A percentile compares a stretch with the other conserved stretches of the same genome.
Conservation (phyloP, 2,329 filamentous ascomycete species). For the Penicillium sp. region DNA sequence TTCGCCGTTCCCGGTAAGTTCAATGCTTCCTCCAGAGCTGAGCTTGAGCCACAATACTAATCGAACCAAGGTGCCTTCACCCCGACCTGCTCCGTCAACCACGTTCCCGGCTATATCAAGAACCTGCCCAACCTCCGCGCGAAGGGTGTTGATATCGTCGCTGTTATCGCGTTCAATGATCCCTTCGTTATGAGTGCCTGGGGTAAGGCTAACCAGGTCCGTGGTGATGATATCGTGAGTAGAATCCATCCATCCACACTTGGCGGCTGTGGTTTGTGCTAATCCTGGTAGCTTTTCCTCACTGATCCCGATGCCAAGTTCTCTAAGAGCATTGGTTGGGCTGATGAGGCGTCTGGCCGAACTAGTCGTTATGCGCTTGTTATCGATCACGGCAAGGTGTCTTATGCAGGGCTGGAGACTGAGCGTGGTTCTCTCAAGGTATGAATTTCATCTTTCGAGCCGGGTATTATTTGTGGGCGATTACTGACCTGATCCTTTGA, state of each 20-base stretch:
- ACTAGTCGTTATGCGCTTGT: conserved; percentile 75
- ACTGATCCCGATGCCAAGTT: conserved; percentile 68
- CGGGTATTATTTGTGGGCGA: not conserved
- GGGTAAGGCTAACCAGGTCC: conserved; percentile 78
- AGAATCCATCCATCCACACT: not conserved
- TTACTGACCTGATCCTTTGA: not conserved
- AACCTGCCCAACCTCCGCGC: conserved; percentile 64
- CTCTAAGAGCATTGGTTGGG: conserved; percentile 72
- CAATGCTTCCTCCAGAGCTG: not conserved
- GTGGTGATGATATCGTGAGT: conserved; percentile 61
- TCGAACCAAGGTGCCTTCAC: conserved; percentile 65
- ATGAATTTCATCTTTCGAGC: not conserved
- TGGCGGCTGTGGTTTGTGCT: not conserved
- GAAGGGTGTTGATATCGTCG: conserved; percentile 76
- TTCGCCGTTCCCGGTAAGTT: conserved; percentile 63
- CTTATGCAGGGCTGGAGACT: conserved; percentile 70
- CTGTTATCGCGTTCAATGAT: conserved; percentile 78
- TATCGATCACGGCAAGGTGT: conserved; percentile 75
- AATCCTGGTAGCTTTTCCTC: conserved; percentile 61
- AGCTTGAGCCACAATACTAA: not conserved
- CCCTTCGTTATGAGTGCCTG: conserved; percentile 80
- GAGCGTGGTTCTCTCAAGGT: conserved; percentile 38
- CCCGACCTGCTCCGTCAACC: conserved; percentile 73
- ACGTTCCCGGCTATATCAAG: conserved; percentile 73
- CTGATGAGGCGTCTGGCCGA: conserved; percentile 52